phyloP scores from a whole-genome alignment of 768 basidiomycete genomes.

The Imleria badia region DNA sequence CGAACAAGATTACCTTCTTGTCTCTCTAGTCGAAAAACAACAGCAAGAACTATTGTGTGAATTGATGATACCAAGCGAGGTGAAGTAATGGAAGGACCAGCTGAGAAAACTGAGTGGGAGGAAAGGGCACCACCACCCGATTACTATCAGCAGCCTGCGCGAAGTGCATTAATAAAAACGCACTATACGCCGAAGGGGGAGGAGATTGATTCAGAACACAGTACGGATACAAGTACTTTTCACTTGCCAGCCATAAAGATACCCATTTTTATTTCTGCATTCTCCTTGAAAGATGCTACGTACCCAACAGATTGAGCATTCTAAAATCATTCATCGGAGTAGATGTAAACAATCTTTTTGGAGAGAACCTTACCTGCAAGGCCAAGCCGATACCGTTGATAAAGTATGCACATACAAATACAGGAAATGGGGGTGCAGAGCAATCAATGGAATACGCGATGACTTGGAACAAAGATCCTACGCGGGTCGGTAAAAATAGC shows the following conservation, averaged over 20 bases:
- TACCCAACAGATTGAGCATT: conserved; percentile 75
- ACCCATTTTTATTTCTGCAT: conserved; percentile 65
- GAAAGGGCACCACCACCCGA: conserved; percentile 48
- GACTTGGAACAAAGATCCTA: conserved; percentile 53
- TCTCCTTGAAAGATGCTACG: conserved; percentile 57
- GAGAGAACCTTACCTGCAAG: conserved; percentile 35
- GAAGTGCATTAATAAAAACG: background rate
- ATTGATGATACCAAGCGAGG: conserved; percentile 62
- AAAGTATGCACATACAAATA: conserved; percentile 49
- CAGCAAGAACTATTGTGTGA: conserved; percentile 49
- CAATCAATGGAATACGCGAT: conserved; percentile 54
- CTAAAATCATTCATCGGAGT: conserved; percentile 31
- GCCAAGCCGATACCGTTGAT: conserved; percentile 53
- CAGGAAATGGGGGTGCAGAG: conserved; percentile 62
- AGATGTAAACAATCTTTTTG: background rate
- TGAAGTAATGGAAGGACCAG: conserved; percentile 45
- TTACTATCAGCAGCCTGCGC: background rate
- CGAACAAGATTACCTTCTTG: conserved; percentile 54
- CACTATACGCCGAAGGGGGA: conserved; percentile 13
- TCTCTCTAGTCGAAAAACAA: conserved; percentile 61
- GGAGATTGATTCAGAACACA: background rate
- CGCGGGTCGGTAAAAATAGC: background rate
- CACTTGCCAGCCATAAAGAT: conserved; percentile 50
- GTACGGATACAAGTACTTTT: background rate
- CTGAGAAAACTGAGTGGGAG: conserved; percentile 51